A percentile compares a stretch with the other conserved stretches of the same genome.
phyloP scores from a whole-genome alignment of 1,284 basidiomycete genomes.

The Cryptococcus amylolentus region DNA sequence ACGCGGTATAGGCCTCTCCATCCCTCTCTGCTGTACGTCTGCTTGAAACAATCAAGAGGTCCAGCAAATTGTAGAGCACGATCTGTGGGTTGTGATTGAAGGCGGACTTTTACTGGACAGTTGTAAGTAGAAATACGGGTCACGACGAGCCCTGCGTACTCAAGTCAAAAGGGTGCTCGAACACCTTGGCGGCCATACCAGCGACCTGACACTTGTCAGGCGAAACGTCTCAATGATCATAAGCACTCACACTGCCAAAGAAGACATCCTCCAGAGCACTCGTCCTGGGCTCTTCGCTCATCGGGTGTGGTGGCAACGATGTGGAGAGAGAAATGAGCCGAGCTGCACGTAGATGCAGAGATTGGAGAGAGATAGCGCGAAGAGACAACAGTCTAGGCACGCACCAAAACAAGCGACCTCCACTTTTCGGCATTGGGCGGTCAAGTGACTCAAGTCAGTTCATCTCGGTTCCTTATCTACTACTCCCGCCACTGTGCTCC shows the following conservation, averaged over 20 bases:
- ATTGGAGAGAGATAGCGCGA: too few species aligned
- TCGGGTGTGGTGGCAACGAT: background rate
- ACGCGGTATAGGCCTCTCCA: slow-evolving; percentile 74
- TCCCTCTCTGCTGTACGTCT: slow-evolving; percentile 74
- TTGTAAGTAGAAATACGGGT: background rate
- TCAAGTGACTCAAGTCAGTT: too few species aligned
- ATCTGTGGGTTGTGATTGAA: slow-evolving; percentile 78
- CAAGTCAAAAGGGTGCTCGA: slow-evolving; percentile 82
- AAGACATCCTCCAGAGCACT: slow-evolving; percentile 50
- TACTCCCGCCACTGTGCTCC: too few species aligned
- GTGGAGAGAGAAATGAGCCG: too few species aligned
- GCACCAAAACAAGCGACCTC: too few species aligned
- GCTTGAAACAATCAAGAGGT: slow-evolving; percentile 72
- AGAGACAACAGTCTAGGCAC: too few species aligned
- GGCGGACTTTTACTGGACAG: slow-evolving; percentile 61
- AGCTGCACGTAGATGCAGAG: too few species aligned
- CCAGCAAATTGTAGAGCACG: slow-evolving; percentile 67
- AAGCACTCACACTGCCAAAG: slow-evolving; percentile 51
- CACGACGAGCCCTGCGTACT: slow-evolving; percentile 47
- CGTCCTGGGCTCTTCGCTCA: slow-evolving; percentile 11
- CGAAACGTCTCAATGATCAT: background rate
- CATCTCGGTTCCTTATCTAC: too few species aligned
- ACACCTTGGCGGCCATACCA: slow-evolving; percentile 74
- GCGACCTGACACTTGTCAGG: slow-evolving; percentile 54
- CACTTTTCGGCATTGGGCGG: too few species aligned